These are phyloP conservation scores for Arthroderma sp. DNA, from an alignment of 2,329 filamentous ascomycete species.

Conservation along the genomic window DNA sequence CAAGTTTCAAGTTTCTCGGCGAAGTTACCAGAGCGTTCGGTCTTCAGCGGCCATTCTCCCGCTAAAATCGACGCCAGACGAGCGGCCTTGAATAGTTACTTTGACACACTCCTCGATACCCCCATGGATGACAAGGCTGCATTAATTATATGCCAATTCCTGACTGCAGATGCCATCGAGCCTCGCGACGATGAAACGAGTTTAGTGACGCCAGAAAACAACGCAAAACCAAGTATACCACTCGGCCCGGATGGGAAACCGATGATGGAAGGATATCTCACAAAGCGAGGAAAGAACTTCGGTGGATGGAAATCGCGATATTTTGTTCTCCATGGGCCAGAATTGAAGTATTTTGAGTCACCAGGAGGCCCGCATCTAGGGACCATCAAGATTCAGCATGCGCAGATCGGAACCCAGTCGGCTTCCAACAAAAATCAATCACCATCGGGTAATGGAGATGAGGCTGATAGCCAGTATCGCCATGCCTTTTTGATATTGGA, in stretches of 20 bases:
- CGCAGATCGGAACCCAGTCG: slow-evolving; percentile 89
- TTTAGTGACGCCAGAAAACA: slow-evolving; percentile 29
- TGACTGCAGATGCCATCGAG: slow-evolving; percentile 55
- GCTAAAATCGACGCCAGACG: slow-evolving; percentile 84
- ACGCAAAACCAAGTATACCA: slow-evolving; percentile 21
- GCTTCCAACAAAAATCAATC: slow-evolving; percentile 48
- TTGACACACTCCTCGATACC: slow-evolving; percentile 73
- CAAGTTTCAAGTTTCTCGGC: slow-evolving; percentile 58
- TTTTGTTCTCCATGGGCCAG: slow-evolving; percentile 55
- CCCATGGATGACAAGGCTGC: slow-evolving; percentile 65
- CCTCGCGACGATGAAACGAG: slow-evolving; percentile 40
- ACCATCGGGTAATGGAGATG: slow-evolving; percentile 49
- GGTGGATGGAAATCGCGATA: slow-evolving; percentile 90
- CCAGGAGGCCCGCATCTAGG: slow-evolving; percentile 83
- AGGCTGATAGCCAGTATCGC: slow-evolving; percentile 83
- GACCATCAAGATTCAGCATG: slow-evolving; percentile 79
- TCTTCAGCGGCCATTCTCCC: slow-evolving; percentile 87
- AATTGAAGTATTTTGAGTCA: slow-evolving; percentile 80
- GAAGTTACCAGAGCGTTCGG: slow-evolving; percentile 59
- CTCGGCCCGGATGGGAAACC: slow-evolving; percentile 52
- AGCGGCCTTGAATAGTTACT: slow-evolving; percentile 66
- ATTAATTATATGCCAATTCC: slow-evolving; percentile 70
- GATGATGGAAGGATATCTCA: slow-evolving; percentile 77
- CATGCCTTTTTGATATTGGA: slow-evolving; percentile 93
- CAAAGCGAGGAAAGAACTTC: slow-evolving; percentile 96